Evolutionary conservation across 306 rosid species (phyloP).

Genomic region (Luffa aegyptiaca): DNA sequence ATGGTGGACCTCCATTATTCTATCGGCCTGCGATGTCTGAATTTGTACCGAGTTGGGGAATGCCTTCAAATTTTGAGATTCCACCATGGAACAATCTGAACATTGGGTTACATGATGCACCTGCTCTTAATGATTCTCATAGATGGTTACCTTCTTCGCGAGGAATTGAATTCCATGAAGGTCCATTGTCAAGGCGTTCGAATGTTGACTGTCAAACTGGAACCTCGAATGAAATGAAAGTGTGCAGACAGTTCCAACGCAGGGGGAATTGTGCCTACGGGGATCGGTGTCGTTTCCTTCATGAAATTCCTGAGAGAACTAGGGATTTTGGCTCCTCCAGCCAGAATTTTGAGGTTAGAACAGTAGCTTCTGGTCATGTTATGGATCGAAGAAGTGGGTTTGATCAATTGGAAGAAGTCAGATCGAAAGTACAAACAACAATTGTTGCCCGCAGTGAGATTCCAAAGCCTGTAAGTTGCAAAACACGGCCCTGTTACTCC

Average conservation of each 20-base stretch:
- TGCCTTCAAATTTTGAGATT: not conserved
- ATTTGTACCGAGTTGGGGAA: not conserved
- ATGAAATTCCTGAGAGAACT: not conserved
- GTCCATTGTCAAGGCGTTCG: not conserved
- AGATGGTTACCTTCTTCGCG: not conserved
- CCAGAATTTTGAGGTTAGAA: not conserved
- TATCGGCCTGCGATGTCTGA: not conserved
- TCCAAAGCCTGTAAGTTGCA: not conserved
- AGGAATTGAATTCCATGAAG: not conserved
- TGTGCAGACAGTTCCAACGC: constrained; percentile 23
- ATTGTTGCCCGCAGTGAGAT: not conserved
- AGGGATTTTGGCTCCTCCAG: constrained; percentile 2
- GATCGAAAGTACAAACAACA: not conserved
- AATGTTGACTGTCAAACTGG: not conserved
- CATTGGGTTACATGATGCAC: not conserved
- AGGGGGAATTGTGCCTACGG: constrained; percentile 25
- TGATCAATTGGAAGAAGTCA: constrained; percentile 7
- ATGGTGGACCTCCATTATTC: not conserved
- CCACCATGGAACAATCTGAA: not conserved
- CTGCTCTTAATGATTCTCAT: not conserved
- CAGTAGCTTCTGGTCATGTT: not conserved
- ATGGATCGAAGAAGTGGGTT: not conserved
- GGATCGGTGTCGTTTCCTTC: constrained; percentile 33
- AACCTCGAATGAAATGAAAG: not conserved
- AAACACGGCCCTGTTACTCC: constrained; percentile 8